Evolutionary conservation across 164 flowering plant species (phyloP).

Genomic region (Stephania japonica): DNA sequence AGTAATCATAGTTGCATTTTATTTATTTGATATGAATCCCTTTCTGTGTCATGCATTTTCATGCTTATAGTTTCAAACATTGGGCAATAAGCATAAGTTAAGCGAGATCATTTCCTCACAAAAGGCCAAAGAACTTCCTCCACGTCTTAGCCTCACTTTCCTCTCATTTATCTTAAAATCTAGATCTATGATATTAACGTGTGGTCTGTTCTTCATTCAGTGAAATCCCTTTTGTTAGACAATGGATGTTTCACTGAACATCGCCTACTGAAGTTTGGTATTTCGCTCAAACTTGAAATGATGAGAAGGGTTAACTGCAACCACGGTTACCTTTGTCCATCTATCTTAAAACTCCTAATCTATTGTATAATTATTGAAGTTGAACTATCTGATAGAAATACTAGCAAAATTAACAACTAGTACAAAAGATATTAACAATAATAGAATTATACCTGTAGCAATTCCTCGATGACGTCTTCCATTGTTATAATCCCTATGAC

Average conservation of each 20-base stretch:
- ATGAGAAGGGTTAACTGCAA: too few species aligned
- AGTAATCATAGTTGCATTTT: neutral
- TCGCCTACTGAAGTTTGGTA: too few species aligned
- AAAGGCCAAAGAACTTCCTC: too few species aligned
- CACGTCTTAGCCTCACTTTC: neutral
- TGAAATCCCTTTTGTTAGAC: neutral
- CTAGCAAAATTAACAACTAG: neutral
- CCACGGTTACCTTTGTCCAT: too few species aligned
- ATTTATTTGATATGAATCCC: neutral
- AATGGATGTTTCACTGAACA: neutral
- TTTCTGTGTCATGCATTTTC: neutral
- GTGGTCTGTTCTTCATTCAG: neutral
- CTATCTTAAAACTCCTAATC: too few species aligned
- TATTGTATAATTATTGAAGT: neutral
- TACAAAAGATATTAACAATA: neutral
- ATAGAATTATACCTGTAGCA: slow-evolving; percentile 31
- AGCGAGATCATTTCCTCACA: neutral
- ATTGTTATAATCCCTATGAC: slow-evolving; percentile 68
- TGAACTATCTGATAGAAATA: neutral
- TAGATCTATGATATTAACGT: neutral
- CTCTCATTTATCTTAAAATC: neutral
- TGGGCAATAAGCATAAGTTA: too few species aligned
- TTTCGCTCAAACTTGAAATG: too few species aligned
- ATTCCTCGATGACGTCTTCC: slow-evolving; percentile 68
- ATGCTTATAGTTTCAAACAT: too few species aligned